phyloP scores from a whole-genome alignment of 257 asterid species.

The Rauvolfia tetraphylla region DNA sequence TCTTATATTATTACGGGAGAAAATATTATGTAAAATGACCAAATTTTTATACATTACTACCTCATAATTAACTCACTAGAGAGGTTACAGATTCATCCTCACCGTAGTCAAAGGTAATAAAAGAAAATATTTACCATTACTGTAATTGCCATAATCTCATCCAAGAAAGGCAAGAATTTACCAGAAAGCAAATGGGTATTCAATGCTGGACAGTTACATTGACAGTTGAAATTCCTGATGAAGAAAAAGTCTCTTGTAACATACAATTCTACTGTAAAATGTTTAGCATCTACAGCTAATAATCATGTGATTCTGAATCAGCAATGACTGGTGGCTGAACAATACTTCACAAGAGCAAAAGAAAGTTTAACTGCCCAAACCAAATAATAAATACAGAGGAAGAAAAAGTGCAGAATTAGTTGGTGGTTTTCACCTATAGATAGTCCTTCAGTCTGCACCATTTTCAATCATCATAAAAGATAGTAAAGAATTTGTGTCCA shows the following conservation, averaged over 20 bases:
- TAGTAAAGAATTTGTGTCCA: neutral
- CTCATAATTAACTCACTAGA: no score
- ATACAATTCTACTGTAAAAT: neutral
- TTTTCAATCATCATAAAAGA: neutral
- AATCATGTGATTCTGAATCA: neutral
- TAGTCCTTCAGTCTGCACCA: neutral
- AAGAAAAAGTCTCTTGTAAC: neutral
- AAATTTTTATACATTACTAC: no score
- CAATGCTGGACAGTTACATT: neutral
- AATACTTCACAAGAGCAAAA: no score
- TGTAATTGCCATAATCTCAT: neutral
- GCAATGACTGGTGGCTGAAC: no score
- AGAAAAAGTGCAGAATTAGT: conserved; percentile 29
- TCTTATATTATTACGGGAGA: no score
- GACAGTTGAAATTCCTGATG: neutral
- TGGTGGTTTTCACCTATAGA: conserved; percentile 32
- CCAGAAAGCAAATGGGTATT: neutral
- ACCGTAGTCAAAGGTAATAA: neutral
- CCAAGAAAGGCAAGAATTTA: neutral
- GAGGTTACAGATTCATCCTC: no score
- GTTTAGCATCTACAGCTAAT: conserved; percentile 4
- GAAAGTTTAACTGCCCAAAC: conserved; percentile 1
- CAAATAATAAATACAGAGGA: conserved; percentile 23
- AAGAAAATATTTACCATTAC: neutral
- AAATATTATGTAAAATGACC: no score